Percentiles rank a stretch among this genome's conserved stretches.
phyloP scores from a whole-genome alignment of 2,329 filamentous ascomycete genomes.

The Colletotrichum sojae region DNA sequence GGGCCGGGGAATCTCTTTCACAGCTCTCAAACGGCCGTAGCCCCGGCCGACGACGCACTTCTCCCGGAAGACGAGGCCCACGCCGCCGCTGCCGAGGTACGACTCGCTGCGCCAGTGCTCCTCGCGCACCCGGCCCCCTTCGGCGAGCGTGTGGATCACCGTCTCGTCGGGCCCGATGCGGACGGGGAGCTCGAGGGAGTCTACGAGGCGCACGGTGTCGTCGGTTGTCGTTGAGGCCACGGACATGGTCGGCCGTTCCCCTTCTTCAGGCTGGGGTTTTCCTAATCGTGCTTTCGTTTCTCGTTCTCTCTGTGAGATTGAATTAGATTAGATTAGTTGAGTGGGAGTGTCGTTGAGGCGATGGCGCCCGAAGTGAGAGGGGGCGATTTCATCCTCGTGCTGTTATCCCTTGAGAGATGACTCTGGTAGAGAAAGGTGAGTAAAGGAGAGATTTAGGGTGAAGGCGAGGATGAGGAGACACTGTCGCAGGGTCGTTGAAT shows the following conservation, averaged over 20 bases:
- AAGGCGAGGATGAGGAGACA: not conserved
- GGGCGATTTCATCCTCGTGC: too few species aligned
- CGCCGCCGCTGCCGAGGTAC: constrained; percentile 22
- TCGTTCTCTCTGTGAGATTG: too few species aligned
- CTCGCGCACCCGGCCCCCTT: constrained; percentile 6
- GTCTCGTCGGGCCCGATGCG: constrained; percentile 21
- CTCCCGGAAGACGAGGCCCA: constrained; percentile 18
- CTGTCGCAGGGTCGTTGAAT: not conserved
- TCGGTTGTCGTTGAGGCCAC: constrained; percentile 6
- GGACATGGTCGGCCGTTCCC: not conserved
- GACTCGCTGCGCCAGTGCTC: constrained; percentile 24
- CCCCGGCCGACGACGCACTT: constrained; percentile 17
- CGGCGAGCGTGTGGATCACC: constrained; percentile 12
- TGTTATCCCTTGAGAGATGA: not conserved
- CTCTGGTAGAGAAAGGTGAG: not conserved
- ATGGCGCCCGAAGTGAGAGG: too few species aligned
- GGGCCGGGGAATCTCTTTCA: constrained; percentile 13
- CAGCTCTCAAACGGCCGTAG: constrained; percentile 4
- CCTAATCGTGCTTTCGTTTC: too few species aligned
- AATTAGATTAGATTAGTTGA: too few species aligned
- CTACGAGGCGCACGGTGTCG: constrained; percentile 22
- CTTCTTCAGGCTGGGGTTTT: too few species aligned
- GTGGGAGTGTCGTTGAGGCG: too few species aligned
- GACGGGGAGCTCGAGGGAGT: constrained; percentile 13
- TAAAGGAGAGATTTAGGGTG: too few species aligned